Conservation (phyloP, 768 basidiomycete species). For the Russula virescens region DNA sequence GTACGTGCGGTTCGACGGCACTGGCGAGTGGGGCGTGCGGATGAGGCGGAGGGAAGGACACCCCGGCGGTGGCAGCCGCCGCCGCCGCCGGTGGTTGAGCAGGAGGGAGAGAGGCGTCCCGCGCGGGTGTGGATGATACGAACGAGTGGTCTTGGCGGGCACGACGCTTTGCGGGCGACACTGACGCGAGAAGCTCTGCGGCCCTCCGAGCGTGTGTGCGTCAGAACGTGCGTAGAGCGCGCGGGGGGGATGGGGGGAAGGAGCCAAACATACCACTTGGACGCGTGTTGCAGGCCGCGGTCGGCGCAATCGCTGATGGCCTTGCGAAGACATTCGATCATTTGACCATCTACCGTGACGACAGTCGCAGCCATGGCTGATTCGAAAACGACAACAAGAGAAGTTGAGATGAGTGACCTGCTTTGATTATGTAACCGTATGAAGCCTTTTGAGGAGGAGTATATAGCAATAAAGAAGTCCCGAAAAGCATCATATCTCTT, state of each 20-base stretch:
- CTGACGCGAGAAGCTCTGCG: conserved; percentile 64
- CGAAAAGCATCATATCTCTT: too few relatives aligned
- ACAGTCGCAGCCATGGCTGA: conserved; percentile 9
- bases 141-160: conserved; percentile 33
- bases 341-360: conserved; percentile 40
- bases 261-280: conserved; percentile 59
- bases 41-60: conserved; percentile 16
- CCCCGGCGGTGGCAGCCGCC: too few relatives aligned
- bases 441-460: too few relatives aligned
- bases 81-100: conserved; percentile 12
- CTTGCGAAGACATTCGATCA: conserved; percentile 50
- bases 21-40: conserved; percentile 17
- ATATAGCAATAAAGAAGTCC: too few relatives aligned
- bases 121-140: conserved; percentile 57
- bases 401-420: too few relatives aligned
- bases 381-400: background rate
- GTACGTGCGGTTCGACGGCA: conserved; percentile 7
- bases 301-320: conserved; percentile 71
- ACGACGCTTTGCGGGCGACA: conserved; percentile 45
- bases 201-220: conserved; percentile 44
- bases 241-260: background rate
- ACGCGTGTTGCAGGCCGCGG: conserved; percentile 60
- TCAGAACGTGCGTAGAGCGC: background rate
- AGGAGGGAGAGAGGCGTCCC: conserved; percentile 27
- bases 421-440: too few relatives aligned